Evolutionary conservation across 116 monocot species (phyloP), one percentile per base, ranked within the genome.

Genomic region (Trichopus zeylanicus): DNA sequence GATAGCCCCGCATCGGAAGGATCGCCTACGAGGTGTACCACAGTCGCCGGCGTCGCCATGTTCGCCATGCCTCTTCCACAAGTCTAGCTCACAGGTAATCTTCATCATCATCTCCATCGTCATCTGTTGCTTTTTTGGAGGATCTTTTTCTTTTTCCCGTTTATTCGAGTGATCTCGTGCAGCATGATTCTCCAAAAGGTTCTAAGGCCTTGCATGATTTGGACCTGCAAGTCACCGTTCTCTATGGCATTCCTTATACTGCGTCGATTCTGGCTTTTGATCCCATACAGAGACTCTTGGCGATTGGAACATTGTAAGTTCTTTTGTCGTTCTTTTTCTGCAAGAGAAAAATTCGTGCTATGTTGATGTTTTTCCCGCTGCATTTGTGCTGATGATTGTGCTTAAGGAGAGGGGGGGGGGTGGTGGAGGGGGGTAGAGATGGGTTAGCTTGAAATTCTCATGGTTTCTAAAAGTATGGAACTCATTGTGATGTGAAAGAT

Each of bases 241-340:
- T 91, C 54, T 88, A 82, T 73, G 97, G 97, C 39, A 77, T 91
- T 48, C 97, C 97, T 25, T 75, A 70, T 59, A 85, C 97, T 53
- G 55, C 97, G 56, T 91, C 97, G 31, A 73, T 78, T 70, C 58
- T 97, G 56, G 85, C 91, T 63, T 91, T 87, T 73, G 97, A 97
- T 46, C 85, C 91, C 12, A 62, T 97, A 42, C 97, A 97, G 62
- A 78, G 88, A n/a, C 78, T 91, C 30, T 66, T 97, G 61, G 97
- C 97, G n/a, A 72, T 97, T 61, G 97, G 91, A 70, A 91, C 97
- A 55, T 63, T 97, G 97, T 97, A 61, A 84, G 97, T 70, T 52
- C 32, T 30, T 33, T 5, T 11, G 30, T 63, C 46, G 8, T 33
- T 33, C 8, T 33, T 33, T 33, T 33, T 33, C 8, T 33, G 6